These are phyloP conservation scores for Aaosphaeria arxii DNA, from an alignment of 2,329 filamentous ascomycete species.

Conservation along the genomic window DNA sequence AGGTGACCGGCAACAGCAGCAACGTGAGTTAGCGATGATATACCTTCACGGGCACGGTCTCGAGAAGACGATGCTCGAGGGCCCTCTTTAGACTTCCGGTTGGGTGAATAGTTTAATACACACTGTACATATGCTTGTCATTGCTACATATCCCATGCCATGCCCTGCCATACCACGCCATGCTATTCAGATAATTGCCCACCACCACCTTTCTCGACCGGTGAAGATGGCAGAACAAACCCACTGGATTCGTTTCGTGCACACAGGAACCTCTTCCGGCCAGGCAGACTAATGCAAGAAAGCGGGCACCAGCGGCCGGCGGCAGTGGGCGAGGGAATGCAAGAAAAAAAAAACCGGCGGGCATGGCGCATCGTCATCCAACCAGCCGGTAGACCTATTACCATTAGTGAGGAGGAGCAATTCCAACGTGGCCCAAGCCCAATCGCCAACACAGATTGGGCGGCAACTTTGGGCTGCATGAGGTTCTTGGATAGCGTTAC, in stretches of 20 bases:
- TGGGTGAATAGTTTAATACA: conserved; percentile 2
- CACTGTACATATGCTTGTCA: conserved; percentile 3
- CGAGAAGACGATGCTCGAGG: neutral
- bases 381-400: no score
- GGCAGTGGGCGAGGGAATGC: neutral
- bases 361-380: conserved; percentile 4
- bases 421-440: conserved; percentile 12
- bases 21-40: conserved; percentile 17
- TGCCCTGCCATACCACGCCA: no score
- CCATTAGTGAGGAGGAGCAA: neutral
- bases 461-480: conserved; percentile 18
- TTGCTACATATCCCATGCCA: conserved; percentile 1
- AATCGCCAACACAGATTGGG: conserved; percentile 12
- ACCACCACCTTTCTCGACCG: neutral
- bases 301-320: neutral
- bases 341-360: neutral
- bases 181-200: no score
- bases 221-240: conserved; percentile 6
- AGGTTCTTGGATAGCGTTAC: no score
- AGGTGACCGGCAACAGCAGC: conserved; percentile 52
- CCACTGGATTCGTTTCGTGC: no score
- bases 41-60: conserved; percentile 6
- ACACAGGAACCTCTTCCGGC: neutral
- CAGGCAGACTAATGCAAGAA: conserved; percentile 4
- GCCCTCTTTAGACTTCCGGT: no score